Percentiles rank a stretch among this genome's conserved stretches.
Evolutionary conservation across 768 basidiomycete species (phyloP).

Genomic region (Russula dissimulans): DNA sequence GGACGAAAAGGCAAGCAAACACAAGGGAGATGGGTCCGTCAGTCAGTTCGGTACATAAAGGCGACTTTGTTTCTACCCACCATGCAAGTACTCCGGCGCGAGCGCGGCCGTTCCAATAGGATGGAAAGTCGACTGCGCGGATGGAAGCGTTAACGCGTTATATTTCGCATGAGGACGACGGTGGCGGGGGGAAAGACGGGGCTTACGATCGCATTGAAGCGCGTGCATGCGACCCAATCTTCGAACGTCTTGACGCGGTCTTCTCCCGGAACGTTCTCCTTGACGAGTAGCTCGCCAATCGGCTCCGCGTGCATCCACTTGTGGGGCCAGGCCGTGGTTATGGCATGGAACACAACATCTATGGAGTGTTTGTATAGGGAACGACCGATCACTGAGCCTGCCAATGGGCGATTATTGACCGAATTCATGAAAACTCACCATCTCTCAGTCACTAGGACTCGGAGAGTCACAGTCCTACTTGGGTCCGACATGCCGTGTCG

Average conservation of each 20-base stretch:
- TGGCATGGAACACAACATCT: constrained; percentile 28
- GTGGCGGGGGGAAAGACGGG: neutral
- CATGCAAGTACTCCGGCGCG: constrained; percentile 29
- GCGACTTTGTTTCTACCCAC: constrained; percentile 14
- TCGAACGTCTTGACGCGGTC: constrained; percentile 12
- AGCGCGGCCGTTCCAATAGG: constrained; percentile 32
- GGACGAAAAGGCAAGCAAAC: neutral
- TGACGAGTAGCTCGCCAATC: constrained; percentile 8
- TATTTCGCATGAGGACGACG: neutral
- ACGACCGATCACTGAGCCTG: neutral
- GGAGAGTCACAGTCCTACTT: too few species aligned
- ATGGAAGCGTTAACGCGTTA: neutral
- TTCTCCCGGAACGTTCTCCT: constrained; percentile 10
- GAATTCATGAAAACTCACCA: neutral
- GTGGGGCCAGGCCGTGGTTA: constrained; percentile 17
- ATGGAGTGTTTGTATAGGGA: constrained; percentile 3
- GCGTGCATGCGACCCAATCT: constrained; percentile 11
- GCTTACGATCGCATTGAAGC: constrained; percentile 16
- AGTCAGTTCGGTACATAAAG: neutral
- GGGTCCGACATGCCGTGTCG: too few species aligned
- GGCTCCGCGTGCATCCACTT: constrained; percentile 19
- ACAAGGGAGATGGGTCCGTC: neutral
- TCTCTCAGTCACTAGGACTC: too few species aligned
- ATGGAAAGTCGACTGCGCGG: constrained; percentile 15
- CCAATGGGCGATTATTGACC: neutral